A percentile compares a stretch with the other conserved stretches of the same genome.
Conservation (phyloP, 148 eudicot species). For the Arctostaphylos glauca region DNA sequence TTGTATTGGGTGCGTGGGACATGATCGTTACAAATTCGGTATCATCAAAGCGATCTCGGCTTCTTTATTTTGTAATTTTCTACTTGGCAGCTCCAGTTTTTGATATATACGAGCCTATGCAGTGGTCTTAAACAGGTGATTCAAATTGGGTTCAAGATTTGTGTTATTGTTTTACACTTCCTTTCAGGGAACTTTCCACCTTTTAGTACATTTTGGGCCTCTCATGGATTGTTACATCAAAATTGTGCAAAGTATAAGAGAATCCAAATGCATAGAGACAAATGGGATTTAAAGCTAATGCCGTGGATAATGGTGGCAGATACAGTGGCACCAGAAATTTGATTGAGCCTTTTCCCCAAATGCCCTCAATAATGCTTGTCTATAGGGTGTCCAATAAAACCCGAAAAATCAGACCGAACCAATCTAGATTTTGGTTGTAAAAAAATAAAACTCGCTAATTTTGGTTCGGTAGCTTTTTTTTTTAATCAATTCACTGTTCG, state of each 20-base stretch:
- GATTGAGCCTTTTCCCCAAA: not conserved
- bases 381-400: no score
- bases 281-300: not conserved
- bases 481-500: no score
- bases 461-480: no score
- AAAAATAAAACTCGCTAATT: no score
- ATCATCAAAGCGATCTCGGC: not conserved
- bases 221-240: not conserved
- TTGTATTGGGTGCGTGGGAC: not conserved
- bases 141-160: not conserved
- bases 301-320: not conserved
- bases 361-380: not conserved
- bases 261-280: constrained; percentile 16
- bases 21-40: not conserved
- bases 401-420: no score
- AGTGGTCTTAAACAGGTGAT: not conserved
- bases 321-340: constrained; percentile 1
- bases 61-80: not conserved
- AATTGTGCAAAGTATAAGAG: not conserved
- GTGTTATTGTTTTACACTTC: not conserved
- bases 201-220: not conserved
- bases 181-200: not conserved
- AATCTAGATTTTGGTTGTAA: no score
- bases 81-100: not conserved
- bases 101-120: not conserved